These are phyloP conservation scores for Mortierella hygrophila DNA, from an alignment of 192 early-diverging fungal species.

Conservation along the genomic window DNA sequence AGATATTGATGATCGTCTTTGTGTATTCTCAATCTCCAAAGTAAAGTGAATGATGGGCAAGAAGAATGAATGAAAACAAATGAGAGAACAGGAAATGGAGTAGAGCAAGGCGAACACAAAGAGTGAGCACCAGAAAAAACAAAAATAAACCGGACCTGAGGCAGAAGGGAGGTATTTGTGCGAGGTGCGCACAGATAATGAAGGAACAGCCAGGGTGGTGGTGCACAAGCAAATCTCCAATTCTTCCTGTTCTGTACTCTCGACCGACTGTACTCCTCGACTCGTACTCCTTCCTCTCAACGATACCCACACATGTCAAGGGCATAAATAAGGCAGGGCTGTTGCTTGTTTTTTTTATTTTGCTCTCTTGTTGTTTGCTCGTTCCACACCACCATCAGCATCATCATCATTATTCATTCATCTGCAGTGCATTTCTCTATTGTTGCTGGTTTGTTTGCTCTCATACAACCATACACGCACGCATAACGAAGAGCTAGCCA, in stretches of 20 bases:
- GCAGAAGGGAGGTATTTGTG: not conserved
- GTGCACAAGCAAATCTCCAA: not conserved
- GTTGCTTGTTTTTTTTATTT: too few relatives aligned
- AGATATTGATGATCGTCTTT: not conserved
- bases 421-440: slow-evolving; percentile 1
- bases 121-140: not conserved
- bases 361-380: too few relatives aligned
- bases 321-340: not conserved
- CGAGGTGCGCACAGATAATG: not conserved
- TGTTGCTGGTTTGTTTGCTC: not conserved
- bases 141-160: not conserved
- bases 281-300: not conserved
- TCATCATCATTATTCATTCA: not conserved
- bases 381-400: not conserved
- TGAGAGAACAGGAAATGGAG: too few relatives aligned
- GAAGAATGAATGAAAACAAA: not conserved
- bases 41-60: not conserved
- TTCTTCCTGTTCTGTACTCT: not conserved
- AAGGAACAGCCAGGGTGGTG: too few relatives aligned
- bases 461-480: not conserved
- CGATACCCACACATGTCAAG: slow-evolving; percentile 2
- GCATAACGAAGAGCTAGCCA: not conserved
- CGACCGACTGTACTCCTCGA: not conserved
- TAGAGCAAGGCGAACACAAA: not conserved
- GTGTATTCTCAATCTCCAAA: not conserved